Conservation (phyloP, 2,329 filamentous ascomycete species). For the Fusarium algeriense region DNA sequence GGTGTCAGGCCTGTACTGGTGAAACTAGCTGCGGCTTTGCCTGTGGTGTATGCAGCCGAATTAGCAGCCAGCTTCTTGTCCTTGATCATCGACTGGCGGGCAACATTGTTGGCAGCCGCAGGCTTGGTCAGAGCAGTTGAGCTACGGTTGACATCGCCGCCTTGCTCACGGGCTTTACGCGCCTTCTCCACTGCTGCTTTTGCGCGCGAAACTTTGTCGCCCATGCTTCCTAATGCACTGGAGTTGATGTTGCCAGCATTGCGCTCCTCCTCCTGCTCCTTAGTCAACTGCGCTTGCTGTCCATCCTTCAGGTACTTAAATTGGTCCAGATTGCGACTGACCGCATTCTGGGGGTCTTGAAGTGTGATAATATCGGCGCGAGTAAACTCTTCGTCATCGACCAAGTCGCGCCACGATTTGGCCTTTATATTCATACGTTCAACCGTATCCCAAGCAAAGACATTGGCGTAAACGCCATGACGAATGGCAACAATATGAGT, state of each 20-base stretch:
- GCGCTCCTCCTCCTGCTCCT: conserved; percentile 76
- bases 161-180: conserved; percentile 76
- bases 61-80: conserved; percentile 79
- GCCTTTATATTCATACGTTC: conserved; percentile 96
- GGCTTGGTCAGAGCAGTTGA: conserved; percentile 58
- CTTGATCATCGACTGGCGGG: conserved; percentile 57
- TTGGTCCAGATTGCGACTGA: conserved; percentile 82
- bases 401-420: conserved; percentile 93
- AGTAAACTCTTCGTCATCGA: conserved; percentile 87
- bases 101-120: conserved; percentile 35
- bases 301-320: conserved; percentile 94
- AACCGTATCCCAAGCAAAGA: conserved; percentile 96
- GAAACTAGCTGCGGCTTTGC: conserved; percentile 91
- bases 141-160: conserved; percentile 68
- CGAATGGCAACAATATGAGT: conserved; percentile 93
- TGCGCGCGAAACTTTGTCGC: conserved; percentile 87
- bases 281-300: conserved; percentile 73
- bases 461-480: conserved; percentile 86
- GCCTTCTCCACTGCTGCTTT: conserved; percentile 95
- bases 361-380: conserved; percentile 95
- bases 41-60: conserved; percentile 90
- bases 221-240: conserved; percentile 80
- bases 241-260: conserved; percentile 80
- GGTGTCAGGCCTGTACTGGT: conserved; percentile 95
- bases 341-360: conserved; percentile 93